Evolutionary conservation across 2,329 filamentous ascomycete species (phyloP).

Genomic region (Thielaviopsis euricoi): DNA sequence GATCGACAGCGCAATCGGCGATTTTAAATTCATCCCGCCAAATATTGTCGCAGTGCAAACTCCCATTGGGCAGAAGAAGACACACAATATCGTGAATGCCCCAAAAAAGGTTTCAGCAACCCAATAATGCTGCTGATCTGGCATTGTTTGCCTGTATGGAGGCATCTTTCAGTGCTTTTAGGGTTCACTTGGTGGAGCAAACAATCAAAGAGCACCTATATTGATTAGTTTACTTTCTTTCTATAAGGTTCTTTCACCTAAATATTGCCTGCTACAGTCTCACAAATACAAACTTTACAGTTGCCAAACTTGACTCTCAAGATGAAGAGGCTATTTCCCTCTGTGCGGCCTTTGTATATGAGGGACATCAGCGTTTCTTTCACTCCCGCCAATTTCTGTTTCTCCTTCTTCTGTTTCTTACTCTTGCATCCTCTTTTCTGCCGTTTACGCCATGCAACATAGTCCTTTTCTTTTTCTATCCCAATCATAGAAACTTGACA

Average conservation of each 20-base stretch:
- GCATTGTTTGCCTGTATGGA: not conserved
- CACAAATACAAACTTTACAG: not conserved
- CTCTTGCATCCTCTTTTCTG: too few relatives aligned
- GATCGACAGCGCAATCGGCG: constrained; percentile 20
- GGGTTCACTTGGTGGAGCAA: not conserved
- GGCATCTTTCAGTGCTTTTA: not conserved
- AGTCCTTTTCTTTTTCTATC: too few relatives aligned
- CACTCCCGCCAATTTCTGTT: not conserved
- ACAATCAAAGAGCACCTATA: not conserved
- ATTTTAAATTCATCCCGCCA: constrained; percentile 18
- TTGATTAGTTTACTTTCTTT: not conserved
- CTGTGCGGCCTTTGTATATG: not conserved
- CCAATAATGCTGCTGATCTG: not conserved
- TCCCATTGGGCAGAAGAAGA: constrained; percentile 20
- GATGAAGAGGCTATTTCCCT: not conserved
- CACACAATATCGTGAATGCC: not conserved
- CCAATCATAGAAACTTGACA: too few relatives aligned
- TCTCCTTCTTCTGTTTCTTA: not conserved
- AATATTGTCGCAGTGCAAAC: constrained; percentile 22
- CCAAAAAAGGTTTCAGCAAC: not conserved
- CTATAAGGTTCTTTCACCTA: not conserved
- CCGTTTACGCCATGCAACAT: too few relatives aligned
- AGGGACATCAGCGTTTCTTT: not conserved
- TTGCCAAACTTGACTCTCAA: not conserved
- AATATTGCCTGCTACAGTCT: not conserved